Conservation (phyloP, 345 rosid species). For the Capsella bursapastoris region DNA sequence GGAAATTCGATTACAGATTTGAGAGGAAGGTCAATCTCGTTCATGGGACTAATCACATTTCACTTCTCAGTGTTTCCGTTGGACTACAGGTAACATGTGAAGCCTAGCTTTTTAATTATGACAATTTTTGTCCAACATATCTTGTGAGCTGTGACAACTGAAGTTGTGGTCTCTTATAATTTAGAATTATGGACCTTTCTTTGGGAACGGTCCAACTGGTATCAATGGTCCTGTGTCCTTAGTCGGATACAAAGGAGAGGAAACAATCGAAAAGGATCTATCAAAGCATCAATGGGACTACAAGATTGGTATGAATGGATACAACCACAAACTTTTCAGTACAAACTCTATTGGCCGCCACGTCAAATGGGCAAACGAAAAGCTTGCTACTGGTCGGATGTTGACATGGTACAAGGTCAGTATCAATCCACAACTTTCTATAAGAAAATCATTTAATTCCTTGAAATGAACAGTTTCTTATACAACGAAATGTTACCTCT, state of each 20-base stretch:
- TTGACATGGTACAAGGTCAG: constrained; percentile 74
- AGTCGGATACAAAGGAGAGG: constrained; percentile 44
- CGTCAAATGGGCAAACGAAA: constrained; percentile 36
- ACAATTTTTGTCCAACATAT: not conserved
- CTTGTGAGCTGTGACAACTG: not conserved
- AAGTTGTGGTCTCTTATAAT: constrained; percentile 10
- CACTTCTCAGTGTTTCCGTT: constrained; percentile 57
- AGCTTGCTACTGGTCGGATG: constrained; percentile 46
- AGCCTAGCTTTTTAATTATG: not conserved
- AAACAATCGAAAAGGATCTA: constrained; percentile 38
- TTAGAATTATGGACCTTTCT: constrained; percentile 47
- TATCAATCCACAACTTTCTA: not conserved
- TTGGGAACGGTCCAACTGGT: constrained; percentile 37
- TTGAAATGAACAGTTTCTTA: not conserved
- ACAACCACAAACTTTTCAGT: constrained; percentile 35
- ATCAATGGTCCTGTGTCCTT: constrained; percentile 45
- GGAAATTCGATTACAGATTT: constrained; percentile 32
- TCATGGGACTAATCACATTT: constrained; percentile 43
- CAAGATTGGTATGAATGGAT: constrained; percentile 61
- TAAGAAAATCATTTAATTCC: not conserved
- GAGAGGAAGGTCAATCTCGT: constrained; percentile 43
- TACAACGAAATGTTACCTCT: constrained; percentile 12
- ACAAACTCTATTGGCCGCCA: not conserved
- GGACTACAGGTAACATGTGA: constrained; percentile 53
- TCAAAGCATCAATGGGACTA: constrained; percentile 56